Base-by-base conservation (phyloP, 164 flowering plant genomes). In the Berberis vulgaris region DNA sequence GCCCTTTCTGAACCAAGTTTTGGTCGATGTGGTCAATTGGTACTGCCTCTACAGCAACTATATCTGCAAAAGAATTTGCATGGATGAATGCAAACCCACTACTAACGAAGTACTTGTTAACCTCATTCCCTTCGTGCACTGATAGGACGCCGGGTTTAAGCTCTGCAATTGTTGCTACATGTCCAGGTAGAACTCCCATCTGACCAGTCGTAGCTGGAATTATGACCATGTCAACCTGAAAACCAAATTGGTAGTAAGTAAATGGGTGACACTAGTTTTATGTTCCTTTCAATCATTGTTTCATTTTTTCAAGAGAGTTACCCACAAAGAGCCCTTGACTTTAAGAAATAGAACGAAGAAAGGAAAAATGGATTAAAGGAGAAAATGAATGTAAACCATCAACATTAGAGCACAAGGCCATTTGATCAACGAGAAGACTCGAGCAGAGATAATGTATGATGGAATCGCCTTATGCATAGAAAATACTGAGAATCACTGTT, bases 141-240 rank as follows among this genome's bases (percentile, higher is more conserved):
- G 96, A 83, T 8, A 92, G 54, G 59, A 89, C 49, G 59, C 96
- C 96, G 4, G 98, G 96, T 66, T 85, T 89, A 55, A 92, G 83
- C 70, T 89, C 96, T 38, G 98, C 84, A 65, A 92, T 92, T 45
- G 96, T 84, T 13, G 98, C 76, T 5, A 87, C 90, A 66, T 89
- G 96, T 44, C 97, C 96, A 40, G 96, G 96, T 61, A 92, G 80
- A 71, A 92, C 86, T 75, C 98, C 97, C 93, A 89, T 86, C 76
- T 85, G 87, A 38, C 96, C 98, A 40, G 88, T 82, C 64, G 88
- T 81, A 65, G 98, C 95, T 43, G 96, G 96, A 26, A 92, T 69
- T n/a, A 86, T 86, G 63, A 89, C 87, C 91, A 81, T 80, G 77
- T 92, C 95, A 66, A 92, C 95, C 98, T 89, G 81, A 54, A 64